Percentiles rank a stretch among this genome's conserved stretches.
Conservation (phyloP, 2,329 filamentous ascomycete species). For the Myriangium duriaei region DNA sequence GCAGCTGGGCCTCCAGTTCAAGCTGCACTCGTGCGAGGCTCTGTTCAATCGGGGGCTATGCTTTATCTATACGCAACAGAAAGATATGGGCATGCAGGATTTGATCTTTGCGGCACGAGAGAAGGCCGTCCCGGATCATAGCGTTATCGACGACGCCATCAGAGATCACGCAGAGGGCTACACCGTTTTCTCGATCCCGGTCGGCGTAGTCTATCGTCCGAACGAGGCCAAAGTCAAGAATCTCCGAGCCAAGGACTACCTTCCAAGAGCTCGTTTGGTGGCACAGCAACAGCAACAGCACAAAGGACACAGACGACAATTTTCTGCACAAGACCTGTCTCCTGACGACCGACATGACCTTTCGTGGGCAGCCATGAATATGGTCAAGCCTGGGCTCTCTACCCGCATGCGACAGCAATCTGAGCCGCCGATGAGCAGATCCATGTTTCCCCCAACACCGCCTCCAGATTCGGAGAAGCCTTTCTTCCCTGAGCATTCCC, state of each 20-base stretch:
- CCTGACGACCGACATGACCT: constrained; percentile 72
- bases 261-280: constrained; percentile 88
- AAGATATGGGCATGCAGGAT: constrained; percentile 82
- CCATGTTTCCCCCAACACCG: constrained; percentile 93
- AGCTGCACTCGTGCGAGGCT: constrained; percentile 93
- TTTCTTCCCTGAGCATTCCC: constrained; percentile 12
- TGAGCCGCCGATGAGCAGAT: constrained; percentile 65
- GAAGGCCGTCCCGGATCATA: constrained; percentile 90
- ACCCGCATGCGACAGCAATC: constrained; percentile 70
- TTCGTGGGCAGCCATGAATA: constrained; percentile 83
- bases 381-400: constrained; percentile 74
- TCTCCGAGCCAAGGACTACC: constrained; percentile 91
- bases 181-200: constrained; percentile 95
- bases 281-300: constrained; percentile 46
- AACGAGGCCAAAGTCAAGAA: constrained; percentile 98
- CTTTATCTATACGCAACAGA: constrained; percentile 92
- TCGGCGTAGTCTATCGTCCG: constrained; percentile 86
- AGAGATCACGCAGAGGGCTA: constrained; percentile 86
- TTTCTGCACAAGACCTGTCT: constrained; percentile 9
- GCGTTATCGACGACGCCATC: constrained; percentile 96
- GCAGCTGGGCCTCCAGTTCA: constrained; percentile 88
- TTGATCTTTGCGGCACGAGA: constrained; percentile 83
- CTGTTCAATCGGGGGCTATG: constrained; percentile 94
- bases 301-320: constrained; percentile 18
- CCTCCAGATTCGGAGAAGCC: constrained; percentile 68